Conservation (phyloP, 352 stramenopile species). For the Phytopythium mirpurense region DNA sequence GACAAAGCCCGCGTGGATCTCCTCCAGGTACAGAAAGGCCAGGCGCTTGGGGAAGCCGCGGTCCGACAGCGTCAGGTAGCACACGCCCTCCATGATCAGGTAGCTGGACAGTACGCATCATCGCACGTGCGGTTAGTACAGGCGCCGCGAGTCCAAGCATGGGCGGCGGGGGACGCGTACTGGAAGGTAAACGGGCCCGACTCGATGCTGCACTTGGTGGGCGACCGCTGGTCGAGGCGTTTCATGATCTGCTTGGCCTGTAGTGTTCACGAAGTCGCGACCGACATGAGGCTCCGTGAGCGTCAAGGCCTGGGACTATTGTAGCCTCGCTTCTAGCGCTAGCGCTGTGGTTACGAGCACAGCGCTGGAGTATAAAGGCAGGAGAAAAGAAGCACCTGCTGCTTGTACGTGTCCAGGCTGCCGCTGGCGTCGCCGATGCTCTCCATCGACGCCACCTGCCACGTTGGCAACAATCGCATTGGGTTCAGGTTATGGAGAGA, state of each 20-base stretch:
- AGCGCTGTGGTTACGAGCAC: too few species aligned
- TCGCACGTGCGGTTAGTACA: not conserved
- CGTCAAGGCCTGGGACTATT: too few species aligned
- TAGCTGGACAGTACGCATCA: slow-evolving; percentile 60
- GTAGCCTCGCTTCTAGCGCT: too few species aligned
- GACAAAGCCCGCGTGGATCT: slow-evolving; percentile 93
- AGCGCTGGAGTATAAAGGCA: too few species aligned
- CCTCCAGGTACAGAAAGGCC: slow-evolving; percentile 97
- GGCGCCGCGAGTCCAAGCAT: slow-evolving; percentile 17
- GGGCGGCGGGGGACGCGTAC: slow-evolving; percentile 36
- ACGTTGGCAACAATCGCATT: too few species aligned
- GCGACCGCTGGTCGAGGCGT: slow-evolving; percentile 85
- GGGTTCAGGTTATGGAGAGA: not conserved
- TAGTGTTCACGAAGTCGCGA: too few species aligned
- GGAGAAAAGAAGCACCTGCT: too few species aligned
- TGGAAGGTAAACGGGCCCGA: slow-evolving; percentile 90
- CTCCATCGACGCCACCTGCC: slow-evolving; percentile 93
- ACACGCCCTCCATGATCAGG: slow-evolving; percentile 96
- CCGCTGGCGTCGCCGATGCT: slow-evolving; percentile 74
- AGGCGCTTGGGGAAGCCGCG: slow-evolving; percentile 96
- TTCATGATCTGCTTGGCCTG: slow-evolving; percentile 94
- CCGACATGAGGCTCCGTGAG: too few species aligned
- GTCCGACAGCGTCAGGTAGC: slow-evolving; percentile 96
- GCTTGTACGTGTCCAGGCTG: slow-evolving; percentile 88
- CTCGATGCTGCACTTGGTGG: slow-evolving; percentile 93